Evolutionary conservation across 1,284 basidiomycete genomes (phyloP), one percentile per base, ranked within the genome.

Genomic region (Cutaneotrichosporon arboriforme): DNA sequence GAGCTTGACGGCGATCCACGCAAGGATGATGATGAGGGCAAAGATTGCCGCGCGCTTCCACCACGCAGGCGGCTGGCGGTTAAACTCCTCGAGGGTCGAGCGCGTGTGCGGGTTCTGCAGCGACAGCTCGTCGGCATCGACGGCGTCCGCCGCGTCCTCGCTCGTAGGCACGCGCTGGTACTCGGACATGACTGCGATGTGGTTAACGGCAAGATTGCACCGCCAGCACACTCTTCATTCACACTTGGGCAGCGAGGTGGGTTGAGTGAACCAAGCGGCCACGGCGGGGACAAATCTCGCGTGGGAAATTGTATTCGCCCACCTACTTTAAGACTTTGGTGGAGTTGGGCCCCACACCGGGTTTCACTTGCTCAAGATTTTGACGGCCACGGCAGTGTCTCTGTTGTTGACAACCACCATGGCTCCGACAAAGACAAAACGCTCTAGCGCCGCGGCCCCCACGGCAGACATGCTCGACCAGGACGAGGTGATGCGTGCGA

Each of bases 31-130:
- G 12, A 75, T 48, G 13, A 52, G 59, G 2, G 64, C n/a, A 21
- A 75, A 39, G 37, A 75, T 26, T 3, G 62, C 49, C 0, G 57
- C 44, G 21, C 73, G 63, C 58, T 74, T 70, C 71, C 70, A 75
- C 57, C 61, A 65, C 8, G 67, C 58, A 14, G 72, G 72, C n/a
- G 65, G 54, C 2, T 64, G 68, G n/a, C 66, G 61, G 47, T 72
- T 64, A 58, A 74, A 72, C 57, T 71, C 69, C 20, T 60, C 62
- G 49, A 66, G 57, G 12, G 55, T 57, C 3, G 50, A 26, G 33
- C 41, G 40, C 33, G 52, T 31, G 38, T 47, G 49, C 17, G 59
- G 47, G 51, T 60, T 52, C 38, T 49, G 39, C 17, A 35, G 47
- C 21, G 34, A 37, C 15, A 60, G 59, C 34, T 53, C 51, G 12